Base-by-base conservation (phyloP, 352 stramenopile genomes). In the Globisporangium viniferum region DNA sequence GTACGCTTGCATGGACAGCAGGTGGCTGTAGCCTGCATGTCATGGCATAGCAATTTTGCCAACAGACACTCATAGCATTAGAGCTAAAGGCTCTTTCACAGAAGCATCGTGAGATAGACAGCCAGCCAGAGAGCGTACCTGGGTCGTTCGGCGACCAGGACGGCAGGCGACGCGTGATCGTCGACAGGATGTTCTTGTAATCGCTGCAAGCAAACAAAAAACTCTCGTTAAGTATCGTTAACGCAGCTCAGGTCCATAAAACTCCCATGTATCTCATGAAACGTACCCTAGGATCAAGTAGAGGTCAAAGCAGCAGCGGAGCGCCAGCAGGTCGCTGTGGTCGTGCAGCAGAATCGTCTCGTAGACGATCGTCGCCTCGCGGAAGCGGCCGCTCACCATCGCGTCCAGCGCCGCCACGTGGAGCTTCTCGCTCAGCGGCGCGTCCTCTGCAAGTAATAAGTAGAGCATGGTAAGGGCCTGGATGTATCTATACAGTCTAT, bases 1-100 rank as follows among this genome's bases (percentile, higher is more conserved):
- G 49, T 91, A 96, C 41, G 88, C 88, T 68, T 96, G 88, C 84
- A 96, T 92, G 4, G 75, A 77, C 20, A 96, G 64, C 57, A 96
- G 64, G 60, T 91, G 78, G 55, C 86, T 94, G 66, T 92, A 96
- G 24, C 86, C 81, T 81, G 24, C 86, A 79, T 81, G 31, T 1
- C 35, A 44, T 15, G 15, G 8, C 36, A 15, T 44, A 15, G 12
- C 3, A 15, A 44, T 44, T 14, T 5, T 41, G 10, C 29, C 29
- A 59, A 44, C 2, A 22, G 18, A 15, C 18, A 48, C 12, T 46
- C 31, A 44, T 15, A 33, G 27, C 24, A 41, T 33, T 2, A 41
- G 33, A n/a, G 12, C 51, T 1, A 7, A 59, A 18, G 41, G 5
- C 5, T 9, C 24, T 20, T n/a, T n/a, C 44, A 27, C 10, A 56